Evolutionary conservation across 2,329 filamentous ascomycete genomes (phyloP).

Genomic region (Periconia digitata): DNA sequence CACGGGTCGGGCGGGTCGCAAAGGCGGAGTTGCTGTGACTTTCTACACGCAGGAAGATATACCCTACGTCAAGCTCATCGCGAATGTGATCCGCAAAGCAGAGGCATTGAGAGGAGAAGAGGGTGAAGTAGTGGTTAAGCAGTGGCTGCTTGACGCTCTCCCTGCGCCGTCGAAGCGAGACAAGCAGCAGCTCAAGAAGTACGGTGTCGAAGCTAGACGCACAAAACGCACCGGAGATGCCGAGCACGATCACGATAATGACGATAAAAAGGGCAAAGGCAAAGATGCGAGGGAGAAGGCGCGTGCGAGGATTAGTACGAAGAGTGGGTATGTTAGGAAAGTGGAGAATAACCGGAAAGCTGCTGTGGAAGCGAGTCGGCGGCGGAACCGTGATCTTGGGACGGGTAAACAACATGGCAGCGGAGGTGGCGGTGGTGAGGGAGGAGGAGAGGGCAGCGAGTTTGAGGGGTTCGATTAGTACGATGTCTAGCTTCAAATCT

Average conservation of each 20-base stretch:
- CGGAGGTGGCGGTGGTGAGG: conserved; percentile 13
- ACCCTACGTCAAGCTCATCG: conserved; percentile 83
- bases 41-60: conserved; percentile 96
- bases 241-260: neutral
- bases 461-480: conserved; percentile 49
- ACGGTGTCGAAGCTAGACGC: conserved; percentile 75
- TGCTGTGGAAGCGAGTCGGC: conserved; percentile 43
- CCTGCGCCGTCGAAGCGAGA: conserved; percentile 82
- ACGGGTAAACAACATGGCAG: conserved; percentile 19
- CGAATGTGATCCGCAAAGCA: conserved; percentile 84
- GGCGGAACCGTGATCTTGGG: conserved; percentile 19
- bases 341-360: conserved; percentile 67
- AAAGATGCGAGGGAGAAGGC: conserved; percentile 33
- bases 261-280: neutral
- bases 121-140: conserved; percentile 52
- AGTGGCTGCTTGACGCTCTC: conserved; percentile 83
- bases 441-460: conserved; percentile 35
- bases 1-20: conserved; percentile 83
- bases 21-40: conserved; percentile 87
- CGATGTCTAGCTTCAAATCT: too few species aligned
- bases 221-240: conserved; percentile 22
- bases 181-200: conserved; percentile 77
- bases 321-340: conserved; percentile 73
- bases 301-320: conserved; percentile 75
- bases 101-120: conserved; percentile 64